Conservation (phyloP, 257 asterid genomes). For the Henckelia pumila region DNA sequence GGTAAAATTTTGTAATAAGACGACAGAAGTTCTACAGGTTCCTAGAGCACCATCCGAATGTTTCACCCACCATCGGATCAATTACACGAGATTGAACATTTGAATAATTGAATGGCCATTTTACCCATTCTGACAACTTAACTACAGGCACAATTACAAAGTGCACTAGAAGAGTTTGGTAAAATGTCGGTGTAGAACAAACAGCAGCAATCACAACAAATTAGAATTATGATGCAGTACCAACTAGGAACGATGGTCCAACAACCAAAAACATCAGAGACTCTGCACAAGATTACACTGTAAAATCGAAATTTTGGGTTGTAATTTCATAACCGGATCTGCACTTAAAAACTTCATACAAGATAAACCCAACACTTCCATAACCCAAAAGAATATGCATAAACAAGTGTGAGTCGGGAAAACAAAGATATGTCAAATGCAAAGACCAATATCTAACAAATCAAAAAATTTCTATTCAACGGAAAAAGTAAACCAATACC, state of each 20-base stretch:
- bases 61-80: background rate
- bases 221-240: background rate
- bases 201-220: slow-evolving; percentile 10
- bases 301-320: background rate
- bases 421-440: slow-evolving; percentile 9
- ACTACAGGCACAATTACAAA: slow-evolving; percentile 25
- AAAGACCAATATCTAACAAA: background rate
- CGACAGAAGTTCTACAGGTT: background rate
- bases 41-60: background rate
- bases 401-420: background rate
- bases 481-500: slow-evolving; percentile 41
- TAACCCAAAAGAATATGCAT: background rate
- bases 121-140: slow-evolving; percentile 28
- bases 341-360: background rate
- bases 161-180: slow-evolving; percentile 31
- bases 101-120: background rate
- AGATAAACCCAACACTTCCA: background rate
- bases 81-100: background rate
- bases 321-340: background rate
- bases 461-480: slow-evolving; percentile 1
- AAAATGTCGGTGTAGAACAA: slow-evolving; percentile 18
- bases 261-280: slow-evolving; percentile 5
- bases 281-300: background rate
- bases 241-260: background rate
- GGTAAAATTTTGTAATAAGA: background rate